These are phyloP conservation scores for Trametes sp. DNA, from an alignment of 1,284 basidiomycete genomes.

Conservation along the genomic window DNA sequence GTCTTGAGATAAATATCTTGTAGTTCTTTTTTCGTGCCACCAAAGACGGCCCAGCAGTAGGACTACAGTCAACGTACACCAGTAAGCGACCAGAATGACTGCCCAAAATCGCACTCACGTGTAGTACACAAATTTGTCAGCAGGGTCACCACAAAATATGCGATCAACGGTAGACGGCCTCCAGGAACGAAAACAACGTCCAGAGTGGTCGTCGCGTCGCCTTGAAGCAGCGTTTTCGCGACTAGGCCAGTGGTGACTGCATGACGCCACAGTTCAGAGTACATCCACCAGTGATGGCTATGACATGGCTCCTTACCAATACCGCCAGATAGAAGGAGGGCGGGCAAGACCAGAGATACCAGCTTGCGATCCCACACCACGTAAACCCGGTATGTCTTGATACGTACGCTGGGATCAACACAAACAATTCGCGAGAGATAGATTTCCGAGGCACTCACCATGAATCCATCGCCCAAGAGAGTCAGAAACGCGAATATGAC, in stretches of 20 bases:
- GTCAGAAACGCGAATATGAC: slow-evolving; percentile 21
- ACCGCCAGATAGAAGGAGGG: background rate
- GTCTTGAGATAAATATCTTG: background rate
- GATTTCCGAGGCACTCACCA: slow-evolving; percentile 2
- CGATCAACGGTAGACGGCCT: background rate
- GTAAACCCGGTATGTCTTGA: background rate
- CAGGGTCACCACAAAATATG: background rate
- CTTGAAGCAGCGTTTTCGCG: background rate
- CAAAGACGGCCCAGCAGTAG: background rate
- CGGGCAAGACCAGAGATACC: background rate
- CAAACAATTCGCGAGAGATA: background rate
- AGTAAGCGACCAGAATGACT: background rate
- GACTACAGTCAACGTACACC: background rate
- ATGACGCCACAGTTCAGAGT: background rate
- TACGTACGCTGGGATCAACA: background rate
- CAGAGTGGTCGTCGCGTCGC: background rate
- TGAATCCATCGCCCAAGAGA: slow-evolving; percentile 21
- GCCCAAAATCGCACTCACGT: background rate
- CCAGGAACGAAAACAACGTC: background rate
- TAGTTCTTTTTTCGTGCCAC: background rate
- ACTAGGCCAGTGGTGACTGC: background rate
- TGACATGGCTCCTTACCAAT: background rate
- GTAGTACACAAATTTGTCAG: background rate
- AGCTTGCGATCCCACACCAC: background rate
- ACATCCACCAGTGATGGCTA: background rate